A percentile compares a stretch with the other conserved stretches of the same genome.
Evolutionary conservation across 78 protist genomes (phyloP).

Genomic region (Dictyostelium discoideum): DNA sequence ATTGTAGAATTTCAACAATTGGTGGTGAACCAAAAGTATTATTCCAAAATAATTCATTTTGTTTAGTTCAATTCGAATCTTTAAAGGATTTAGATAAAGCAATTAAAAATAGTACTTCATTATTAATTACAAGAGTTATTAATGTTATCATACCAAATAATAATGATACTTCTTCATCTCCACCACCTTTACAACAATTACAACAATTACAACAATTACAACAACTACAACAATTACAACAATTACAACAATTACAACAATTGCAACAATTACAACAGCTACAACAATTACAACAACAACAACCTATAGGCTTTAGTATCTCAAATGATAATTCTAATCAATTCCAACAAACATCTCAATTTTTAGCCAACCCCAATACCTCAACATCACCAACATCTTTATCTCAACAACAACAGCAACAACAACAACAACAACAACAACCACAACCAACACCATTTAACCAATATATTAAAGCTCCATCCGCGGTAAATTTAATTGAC

Average conservation of each 20-base stretch:
- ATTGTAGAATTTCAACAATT: slow-evolving; percentile 3
- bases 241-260: neutral
- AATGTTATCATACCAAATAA: slow-evolving; percentile 18
- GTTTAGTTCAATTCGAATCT: slow-evolving; percentile 45
- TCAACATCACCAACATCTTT: neutral
- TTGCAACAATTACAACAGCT: neutral
- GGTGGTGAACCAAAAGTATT: slow-evolving; percentile 23
- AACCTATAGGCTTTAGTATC: neutral
- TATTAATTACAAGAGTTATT: neutral
- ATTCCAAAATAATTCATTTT: neutral
- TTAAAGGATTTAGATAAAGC: slow-evolving; percentile 23
- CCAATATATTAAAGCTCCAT: neutral
- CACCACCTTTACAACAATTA: neutral
- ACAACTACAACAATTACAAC: slow-evolving; percentile 12
- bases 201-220: neutral
- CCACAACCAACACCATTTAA: neutral
- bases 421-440: neutral
- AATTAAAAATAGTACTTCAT: neutral
- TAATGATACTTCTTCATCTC: neutral
- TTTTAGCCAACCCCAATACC: neutral
- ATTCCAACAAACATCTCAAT: neutral
- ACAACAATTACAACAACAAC: neutral
- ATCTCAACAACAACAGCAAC: neutral
- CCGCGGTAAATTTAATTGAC: neutral
- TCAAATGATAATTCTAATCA: neutral